A percentile compares a stretch with the other conserved stretches of the same genome.
Conservation (phyloP, 257 asterid species). For the Solanum paucissectum region DNA sequence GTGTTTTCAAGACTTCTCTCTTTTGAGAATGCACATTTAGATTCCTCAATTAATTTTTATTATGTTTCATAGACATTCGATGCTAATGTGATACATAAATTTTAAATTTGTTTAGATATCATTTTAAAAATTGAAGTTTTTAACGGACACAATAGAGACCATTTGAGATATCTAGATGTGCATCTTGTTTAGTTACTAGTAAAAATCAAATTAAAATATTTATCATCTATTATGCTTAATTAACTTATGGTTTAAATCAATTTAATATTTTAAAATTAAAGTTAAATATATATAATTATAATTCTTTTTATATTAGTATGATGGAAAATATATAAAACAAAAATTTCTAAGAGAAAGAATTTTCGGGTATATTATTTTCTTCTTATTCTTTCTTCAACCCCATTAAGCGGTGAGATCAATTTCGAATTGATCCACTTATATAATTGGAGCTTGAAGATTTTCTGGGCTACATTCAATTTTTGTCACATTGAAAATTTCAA, state of each 20-base stretch:
- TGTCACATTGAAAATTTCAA: neutral
- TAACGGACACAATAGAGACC: rapidly evolving
- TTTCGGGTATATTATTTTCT: neutral
- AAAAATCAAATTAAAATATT: too few relatives aligned
- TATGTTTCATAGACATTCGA: rapidly evolving
- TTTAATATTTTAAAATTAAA: neutral
- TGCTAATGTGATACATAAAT: too few relatives aligned
- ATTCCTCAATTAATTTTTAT: too few relatives aligned
- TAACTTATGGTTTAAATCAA: neutral
- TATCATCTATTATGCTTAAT: neutral
- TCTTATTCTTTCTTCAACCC: neutral
- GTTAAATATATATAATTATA: neutral
- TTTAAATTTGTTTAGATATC: too few relatives aligned
- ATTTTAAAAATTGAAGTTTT: neutral
- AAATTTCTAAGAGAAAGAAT: neutral
- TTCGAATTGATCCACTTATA: neutral
- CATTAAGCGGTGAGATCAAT: neutral
- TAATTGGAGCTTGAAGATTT: neutral
- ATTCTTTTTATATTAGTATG: too few relatives aligned
- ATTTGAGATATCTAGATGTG: neutral
- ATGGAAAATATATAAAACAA: neutral
- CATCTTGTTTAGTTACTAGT: too few relatives aligned
- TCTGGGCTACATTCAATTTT: neutral
- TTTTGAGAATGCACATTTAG: neutral
- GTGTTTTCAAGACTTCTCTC: too few relatives aligned